Evolutionary conservation across 2,329 filamentous ascomycete genomes (phyloP), one percentile per base, ranked within the genome.

Genomic region (Epichloe scottii): DNA sequence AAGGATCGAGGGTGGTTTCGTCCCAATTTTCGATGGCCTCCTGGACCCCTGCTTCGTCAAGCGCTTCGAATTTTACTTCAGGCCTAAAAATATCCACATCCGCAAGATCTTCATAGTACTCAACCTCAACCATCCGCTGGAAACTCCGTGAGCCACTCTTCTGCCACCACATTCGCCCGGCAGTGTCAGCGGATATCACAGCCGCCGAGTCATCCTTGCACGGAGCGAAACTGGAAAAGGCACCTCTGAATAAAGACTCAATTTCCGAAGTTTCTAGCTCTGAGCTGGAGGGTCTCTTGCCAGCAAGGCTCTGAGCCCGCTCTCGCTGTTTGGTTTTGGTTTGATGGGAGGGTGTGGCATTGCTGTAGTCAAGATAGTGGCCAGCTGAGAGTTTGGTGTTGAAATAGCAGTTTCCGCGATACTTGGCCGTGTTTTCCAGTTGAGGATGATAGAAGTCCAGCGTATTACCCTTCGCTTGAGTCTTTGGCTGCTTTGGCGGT

Each of bases 161-260:
- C 62, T 88, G 81, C 85, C 86, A 91, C 85, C 86, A 90, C 46
- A 90, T 68, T 59, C 79, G 78, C 49, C 81, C 80, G 53, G 86
- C 79, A 47, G 81, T 74, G 35, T 79, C 79, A 2, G 82, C 80
- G 0, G 87, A 79, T 3, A 89, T 72, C 52, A 89, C 73, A 5
- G 87, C 84, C 12, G 76, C 79, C 3, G 84, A 77, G 61, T 90
- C 82, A 63, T 91, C 87, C 58, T 79, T 83, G 48, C 78, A 81
- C 0, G 87, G 87, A 5, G 87, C 87, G 63, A 90, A 91, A 60
- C 84, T 86, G 0, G 85, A 89, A 64, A 89, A 91, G 1, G 83
- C 86, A 50, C 84, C 81, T 33, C 85, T 77, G 61, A 90, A 91
- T 10, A 90, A 69, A 0, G 82, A 76, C 57, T 90, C 86, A 67